A percentile compares a stretch with the other conserved stretches of the same genome.
These are phyloP conservation scores for Fagopyrum homotropicum DNA, from an alignment of 148 eudicot genomes.

Conservation along the genomic window DNA sequence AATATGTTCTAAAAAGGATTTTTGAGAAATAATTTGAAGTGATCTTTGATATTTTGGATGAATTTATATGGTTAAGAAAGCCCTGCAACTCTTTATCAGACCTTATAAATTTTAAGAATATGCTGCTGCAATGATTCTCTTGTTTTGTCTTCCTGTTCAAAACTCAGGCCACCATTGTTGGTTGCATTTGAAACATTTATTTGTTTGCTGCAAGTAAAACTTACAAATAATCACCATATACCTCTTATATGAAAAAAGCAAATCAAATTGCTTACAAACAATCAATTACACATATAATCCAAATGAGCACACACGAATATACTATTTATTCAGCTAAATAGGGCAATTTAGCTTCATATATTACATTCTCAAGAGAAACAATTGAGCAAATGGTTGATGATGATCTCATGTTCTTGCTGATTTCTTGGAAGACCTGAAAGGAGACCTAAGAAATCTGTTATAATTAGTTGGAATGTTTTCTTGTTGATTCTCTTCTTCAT, in stretches of 20 bases:
- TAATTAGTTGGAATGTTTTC: slow-evolving; percentile 23
- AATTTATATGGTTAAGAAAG: too few species aligned
- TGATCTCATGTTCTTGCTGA: slow-evolving; percentile 43
- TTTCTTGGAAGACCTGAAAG: slow-evolving; percentile 63
- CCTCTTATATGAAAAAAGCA: not conserved
- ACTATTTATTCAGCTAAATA: slow-evolving; percentile 5
- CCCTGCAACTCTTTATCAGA: too few species aligned
- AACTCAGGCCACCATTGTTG: slow-evolving; percentile 2
- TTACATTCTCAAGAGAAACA: slow-evolving; percentile 7
- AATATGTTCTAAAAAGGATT: too few species aligned
- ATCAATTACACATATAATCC: not conserved
- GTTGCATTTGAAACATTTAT: slow-evolving; percentile 5
- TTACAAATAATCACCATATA: not conserved
- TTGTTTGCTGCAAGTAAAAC: not conserved
- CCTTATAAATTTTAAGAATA: not conserved
- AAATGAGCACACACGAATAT: not conserved
- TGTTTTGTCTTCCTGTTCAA: not conserved
- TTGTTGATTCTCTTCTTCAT: slow-evolving; percentile 45
- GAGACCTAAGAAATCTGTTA: slow-evolving; percentile 48
- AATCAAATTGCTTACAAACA: slow-evolving; percentile 7
- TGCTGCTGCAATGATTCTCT: slow-evolving; percentile 6
- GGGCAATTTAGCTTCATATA: slow-evolving; percentile 9
- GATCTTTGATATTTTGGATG: too few species aligned
- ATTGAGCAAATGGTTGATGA: not conserved
- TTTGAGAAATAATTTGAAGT: too few species aligned